Evolutionary conservation across 257 asterid genomes (phyloP), one percentile per base, ranked within the genome.

Genomic region (Plantago elongata): DNA sequence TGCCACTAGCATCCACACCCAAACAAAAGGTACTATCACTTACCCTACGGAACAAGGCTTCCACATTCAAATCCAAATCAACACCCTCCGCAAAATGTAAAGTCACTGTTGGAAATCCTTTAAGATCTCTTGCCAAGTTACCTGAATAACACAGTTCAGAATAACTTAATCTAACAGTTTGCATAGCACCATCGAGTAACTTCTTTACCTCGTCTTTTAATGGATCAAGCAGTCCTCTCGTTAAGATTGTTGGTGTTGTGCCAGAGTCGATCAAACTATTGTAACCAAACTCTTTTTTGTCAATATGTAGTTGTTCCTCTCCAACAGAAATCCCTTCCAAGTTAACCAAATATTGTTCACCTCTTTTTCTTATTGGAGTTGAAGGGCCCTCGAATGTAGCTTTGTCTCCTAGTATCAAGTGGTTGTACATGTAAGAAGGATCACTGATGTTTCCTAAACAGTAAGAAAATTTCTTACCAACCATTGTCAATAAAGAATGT

Each of bases 401-500:
- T 5, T 70, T 64, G 5, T 68, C 70, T 9, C 78, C 78, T 9
- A 73, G 49, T 14, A 54, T 30, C 49, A 72, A 30, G 7, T 45
- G 65, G 52, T 51, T 67, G 77, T 72, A 67, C 66, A 30, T 10
- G 69, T 72, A 72, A n/a, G 12, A 2, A n/a, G 69, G 77, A 63
- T 72, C 69, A 47, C 69, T 66, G 7, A 72, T 48, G 62, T 67
- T 72, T 11, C 73, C 77, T 3, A 72, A 27, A 61, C 77, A 72
- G 40, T 72, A 72, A 11, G 69, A 67, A 51, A 72, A 66, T 17
- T 17, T 61, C 1, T 62, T 62, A 42, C 73, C 73, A 7, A 63
- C 51, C 2, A 58, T 58, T 4, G 69, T 50, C 11, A 72, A 60
- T 15, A 68, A 30, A 13, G 72, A 63, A 11, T 57, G 13, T 9